Percentiles rank a stretch among this genome's conserved stretches.
phyloP scores from a whole-genome alignment of 495 filamentous ascomycete genomes.

The Tetracladium setigerum region DNA sequence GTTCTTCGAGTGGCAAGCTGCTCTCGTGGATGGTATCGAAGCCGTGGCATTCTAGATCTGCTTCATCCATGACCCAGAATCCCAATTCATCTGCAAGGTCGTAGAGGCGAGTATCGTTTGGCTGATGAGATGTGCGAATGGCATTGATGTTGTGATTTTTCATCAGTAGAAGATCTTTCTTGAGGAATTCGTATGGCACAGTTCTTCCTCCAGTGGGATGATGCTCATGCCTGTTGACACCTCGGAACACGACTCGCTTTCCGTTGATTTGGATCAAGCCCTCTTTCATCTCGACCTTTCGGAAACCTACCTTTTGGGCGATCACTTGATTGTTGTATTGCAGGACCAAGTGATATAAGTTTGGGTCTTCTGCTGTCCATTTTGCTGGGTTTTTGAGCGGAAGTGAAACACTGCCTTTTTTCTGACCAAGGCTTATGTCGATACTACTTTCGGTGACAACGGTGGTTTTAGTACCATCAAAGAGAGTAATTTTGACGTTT shows the following conservation, averaged over 20 bases:
- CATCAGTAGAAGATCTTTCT: conserved; percentile 53
- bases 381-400: conserved; percentile 29
- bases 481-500: conserved; percentile 20
- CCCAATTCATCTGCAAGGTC: conserved; percentile 62
- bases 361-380: conserved; percentile 66
- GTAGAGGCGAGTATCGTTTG: conserved; percentile 54
- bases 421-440: too few species aligned
- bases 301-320: conserved; percentile 52
- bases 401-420: conserved; percentile 14
- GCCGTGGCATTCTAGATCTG: conserved; percentile 68
- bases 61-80: conserved; percentile 65
- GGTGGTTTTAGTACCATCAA: conserved; percentile 20
- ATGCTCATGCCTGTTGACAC: conserved; percentile 63
- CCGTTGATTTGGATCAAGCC: conserved; percentile 57
- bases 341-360: conserved; percentile 47
- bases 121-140: conserved; percentile 56
- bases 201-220: conserved; percentile 53
- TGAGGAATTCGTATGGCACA: conserved; percentile 47
- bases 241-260: conserved; percentile 48
- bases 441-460: conserved; percentile 12
- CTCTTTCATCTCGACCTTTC: conserved; percentile 45
- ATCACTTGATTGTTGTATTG: conserved; percentile 30
- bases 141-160: conserved; percentile 63
- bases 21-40: conserved; percentile 43
- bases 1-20: neutral